Percentiles rank a stretch among this genome's conserved stretches.
These are phyloP conservation scores for Talaromyces sp. DNA, from an alignment of 2,329 filamentous ascomycete genomes.

Conservation along the genomic window DNA sequence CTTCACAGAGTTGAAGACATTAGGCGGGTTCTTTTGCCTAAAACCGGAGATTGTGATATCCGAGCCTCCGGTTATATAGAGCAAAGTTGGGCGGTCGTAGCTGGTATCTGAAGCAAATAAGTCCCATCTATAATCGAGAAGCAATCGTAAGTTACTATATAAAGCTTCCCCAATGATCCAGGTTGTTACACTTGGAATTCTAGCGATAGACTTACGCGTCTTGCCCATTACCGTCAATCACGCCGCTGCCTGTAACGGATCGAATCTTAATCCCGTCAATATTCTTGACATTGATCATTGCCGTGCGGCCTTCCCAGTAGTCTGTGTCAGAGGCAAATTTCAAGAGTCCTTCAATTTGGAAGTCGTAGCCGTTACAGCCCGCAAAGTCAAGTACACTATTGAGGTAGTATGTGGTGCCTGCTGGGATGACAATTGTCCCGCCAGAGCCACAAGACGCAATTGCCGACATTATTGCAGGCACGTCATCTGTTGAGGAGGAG, in stretches of 20 bases:
- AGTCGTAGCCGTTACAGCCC: slow-evolving; percentile 48
- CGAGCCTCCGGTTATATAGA: slow-evolving; percentile 44
- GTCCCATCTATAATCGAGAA: slow-evolving; percentile 40
- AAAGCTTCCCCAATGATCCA: too few species aligned
- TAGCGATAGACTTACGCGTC: slow-evolving; percentile 26
- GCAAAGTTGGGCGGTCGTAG: slow-evolving; percentile 46
- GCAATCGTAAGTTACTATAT: neutral
- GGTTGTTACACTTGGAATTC: too few species aligned
- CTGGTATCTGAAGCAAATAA: slow-evolving; percentile 42
- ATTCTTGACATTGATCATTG: slow-evolving; percentile 44
- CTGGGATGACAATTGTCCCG: slow-evolving; percentile 51
- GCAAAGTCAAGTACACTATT: slow-evolving; percentile 48
- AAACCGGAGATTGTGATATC: slow-evolving; percentile 45
- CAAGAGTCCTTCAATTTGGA: slow-evolving; percentile 51
- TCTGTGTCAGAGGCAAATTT: slow-evolving; percentile 43
- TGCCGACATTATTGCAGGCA: slow-evolving; percentile 48
- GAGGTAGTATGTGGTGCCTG: slow-evolving; percentile 46
- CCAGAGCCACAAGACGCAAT: slow-evolving; percentile 46
- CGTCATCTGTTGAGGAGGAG: slow-evolving; percentile 42
- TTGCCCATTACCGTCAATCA: slow-evolving; percentile 54
- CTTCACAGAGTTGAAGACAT: slow-evolving; percentile 49
- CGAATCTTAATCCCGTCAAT: slow-evolving; percentile 45
- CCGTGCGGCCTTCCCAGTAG: slow-evolving; percentile 47
- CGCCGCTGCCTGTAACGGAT: slow-evolving; percentile 43
- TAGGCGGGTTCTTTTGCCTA: slow-evolving; percentile 47